Conservation (phyloP, 176 grass and related monocot species). For the Paspalum notatum region DNA sequence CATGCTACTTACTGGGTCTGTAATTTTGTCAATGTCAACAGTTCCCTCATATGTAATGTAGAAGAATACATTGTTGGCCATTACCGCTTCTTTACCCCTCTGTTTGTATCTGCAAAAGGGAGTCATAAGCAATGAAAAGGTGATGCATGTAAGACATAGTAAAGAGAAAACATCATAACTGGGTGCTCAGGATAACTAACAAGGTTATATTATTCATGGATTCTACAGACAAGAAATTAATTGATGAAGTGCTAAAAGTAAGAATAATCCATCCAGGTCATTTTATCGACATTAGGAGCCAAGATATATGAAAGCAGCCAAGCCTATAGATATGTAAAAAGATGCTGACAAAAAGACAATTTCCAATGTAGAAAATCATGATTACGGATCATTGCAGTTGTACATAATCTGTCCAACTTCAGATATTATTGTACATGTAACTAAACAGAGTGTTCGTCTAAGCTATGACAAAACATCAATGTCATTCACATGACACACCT, state of each 20-base stretch:
- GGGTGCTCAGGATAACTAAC: constrained; percentile 23
- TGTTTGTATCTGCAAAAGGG: constrained; percentile 88
- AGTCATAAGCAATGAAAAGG: constrained; percentile 17
- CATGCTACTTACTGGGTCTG: constrained; percentile 75
- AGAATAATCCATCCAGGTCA: constrained; percentile 1
- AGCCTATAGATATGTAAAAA: not conserved
- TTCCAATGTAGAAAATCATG: not conserved
- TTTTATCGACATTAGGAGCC: constrained; percentile 26
- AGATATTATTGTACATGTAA: constrained; percentile 20
- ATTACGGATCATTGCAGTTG: not conserved
- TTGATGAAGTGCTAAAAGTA: constrained; percentile 7
- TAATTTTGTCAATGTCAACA: constrained; percentile 94
- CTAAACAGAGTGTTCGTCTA: not conserved
- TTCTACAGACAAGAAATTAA: not conserved
- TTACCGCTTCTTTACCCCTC: constrained; percentile 84
- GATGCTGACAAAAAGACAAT: not conserved
- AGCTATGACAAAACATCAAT: not conserved
- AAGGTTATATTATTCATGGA: constrained; percentile 11
- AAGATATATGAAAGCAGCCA: constrained; percentile 23
- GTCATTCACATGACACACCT: not conserved
- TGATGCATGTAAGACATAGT: not conserved
- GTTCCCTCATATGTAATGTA: constrained; percentile 99
- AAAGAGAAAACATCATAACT: constrained; percentile 33
- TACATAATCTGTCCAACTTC: not conserved
- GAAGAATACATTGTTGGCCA: constrained; percentile 96